Conservation (phyloP, 345 rosid species). For the Raphanus sativus region DNA sequence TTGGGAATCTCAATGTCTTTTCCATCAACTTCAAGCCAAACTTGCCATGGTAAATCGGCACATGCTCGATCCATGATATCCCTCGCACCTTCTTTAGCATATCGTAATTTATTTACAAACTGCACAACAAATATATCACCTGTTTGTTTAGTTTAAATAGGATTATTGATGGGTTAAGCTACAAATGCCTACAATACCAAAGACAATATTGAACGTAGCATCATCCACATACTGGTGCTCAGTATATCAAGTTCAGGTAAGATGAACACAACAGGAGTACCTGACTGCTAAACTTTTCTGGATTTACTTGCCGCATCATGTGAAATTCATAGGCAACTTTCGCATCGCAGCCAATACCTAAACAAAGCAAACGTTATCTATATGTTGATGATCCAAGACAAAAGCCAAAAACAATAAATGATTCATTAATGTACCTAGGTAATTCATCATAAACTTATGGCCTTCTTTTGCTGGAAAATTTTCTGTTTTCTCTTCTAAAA, state of each 20-base stretch:
- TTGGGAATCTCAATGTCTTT: slow-evolving; percentile 68
- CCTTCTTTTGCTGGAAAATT: slow-evolving; percentile 40
- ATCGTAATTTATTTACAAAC: slow-evolving; percentile 84
- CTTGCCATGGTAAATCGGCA: slow-evolving; percentile 85
- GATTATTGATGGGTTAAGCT: no score
- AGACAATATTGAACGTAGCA: not conserved
- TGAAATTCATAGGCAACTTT: slow-evolving; percentile 89
- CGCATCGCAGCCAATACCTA: slow-evolving; percentile 89
- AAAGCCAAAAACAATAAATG: not conserved
- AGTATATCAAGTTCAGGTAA: not conserved
- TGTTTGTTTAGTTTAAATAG: not conserved
- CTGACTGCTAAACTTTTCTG: slow-evolving; percentile 78
- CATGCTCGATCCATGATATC: slow-evolving; percentile 88
- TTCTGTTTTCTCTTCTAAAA: slow-evolving; percentile 49
- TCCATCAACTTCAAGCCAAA: slow-evolving; percentile 88
- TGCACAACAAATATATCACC: slow-evolving; percentile 34
- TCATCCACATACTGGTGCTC: slow-evolving; percentile 4
- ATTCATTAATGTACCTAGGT: slow-evolving; percentile 51
- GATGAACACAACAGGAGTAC: slow-evolving; percentile 38
- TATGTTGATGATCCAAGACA: slow-evolving; percentile 19
- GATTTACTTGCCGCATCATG: slow-evolving; percentile 70
- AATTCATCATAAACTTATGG: slow-evolving; percentile 80
- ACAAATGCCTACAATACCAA: slow-evolving; percentile 8
- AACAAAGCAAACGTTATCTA: slow-evolving; percentile 27
- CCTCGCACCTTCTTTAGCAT: slow-evolving; percentile 91